Conservation (phyloP, 306 rosid genomes). For the Clitoria ternatea region DNA sequence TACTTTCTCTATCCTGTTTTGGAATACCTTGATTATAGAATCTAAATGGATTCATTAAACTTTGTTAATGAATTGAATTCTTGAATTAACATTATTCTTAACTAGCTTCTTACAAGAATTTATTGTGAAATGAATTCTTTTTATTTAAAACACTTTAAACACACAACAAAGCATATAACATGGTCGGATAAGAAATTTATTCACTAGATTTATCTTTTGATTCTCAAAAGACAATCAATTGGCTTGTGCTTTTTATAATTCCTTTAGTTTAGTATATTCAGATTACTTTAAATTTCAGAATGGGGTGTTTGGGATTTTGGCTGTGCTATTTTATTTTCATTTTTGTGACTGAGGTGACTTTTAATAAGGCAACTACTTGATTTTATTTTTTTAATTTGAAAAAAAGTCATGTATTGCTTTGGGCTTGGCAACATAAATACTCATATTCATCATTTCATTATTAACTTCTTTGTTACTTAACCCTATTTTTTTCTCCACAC, state of each 20-base stretch:
- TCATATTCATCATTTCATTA: neutral
- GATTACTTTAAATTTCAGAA: neutral
- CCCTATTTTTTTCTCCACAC: conserved; percentile 7
- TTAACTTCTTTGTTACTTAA: conserved; percentile 7
- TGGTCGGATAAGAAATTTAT: neutral
- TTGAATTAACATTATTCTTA: neutral
- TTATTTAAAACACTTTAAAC: neutral
- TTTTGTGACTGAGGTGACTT: neutral
- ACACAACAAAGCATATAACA: neutral
- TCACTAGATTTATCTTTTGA: neutral
- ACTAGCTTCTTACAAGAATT: neutral
- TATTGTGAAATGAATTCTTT: neutral
- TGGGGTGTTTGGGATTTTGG: neutral
- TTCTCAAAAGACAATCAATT: neutral
- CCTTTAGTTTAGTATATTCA: neutral
- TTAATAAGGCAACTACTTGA: neutral
- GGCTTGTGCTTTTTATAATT: neutral
- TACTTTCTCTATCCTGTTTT: neutral
- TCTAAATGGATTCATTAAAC: neutral
- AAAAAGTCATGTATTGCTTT: neutral
- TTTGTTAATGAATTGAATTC: neutral
- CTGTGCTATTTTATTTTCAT: conserved; percentile 1
- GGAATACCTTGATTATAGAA: neutral
- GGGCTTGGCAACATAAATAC: neutral
- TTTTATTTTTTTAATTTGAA: neutral